phyloP scores from a whole-genome alignment of 2,329 filamentous ascomycete species.

The Talaromyces sp. region DNA sequence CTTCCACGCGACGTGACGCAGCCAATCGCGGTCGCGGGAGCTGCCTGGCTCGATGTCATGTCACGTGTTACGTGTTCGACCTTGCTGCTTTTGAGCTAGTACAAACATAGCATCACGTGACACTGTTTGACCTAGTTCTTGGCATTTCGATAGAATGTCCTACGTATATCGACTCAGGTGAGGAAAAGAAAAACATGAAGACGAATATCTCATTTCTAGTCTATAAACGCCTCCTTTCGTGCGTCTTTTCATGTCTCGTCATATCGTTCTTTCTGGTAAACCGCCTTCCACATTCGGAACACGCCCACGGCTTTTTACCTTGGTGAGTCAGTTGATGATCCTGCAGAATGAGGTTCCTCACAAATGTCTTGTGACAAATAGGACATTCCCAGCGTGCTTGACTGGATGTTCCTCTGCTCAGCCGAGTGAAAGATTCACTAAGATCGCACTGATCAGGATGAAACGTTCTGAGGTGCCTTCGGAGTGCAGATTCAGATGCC shows the following conservation, averaged over 20 bases:
- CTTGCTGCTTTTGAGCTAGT: not conserved
- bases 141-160: too few relatives aligned
- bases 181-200: too few relatives aligned
- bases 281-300: not conserved
- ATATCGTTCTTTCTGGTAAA: slow-evolving; percentile 1
- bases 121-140: not conserved
- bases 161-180: too few relatives aligned
- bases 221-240: not conserved
- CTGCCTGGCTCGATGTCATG: not conserved
- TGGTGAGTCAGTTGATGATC: not conserved
- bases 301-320: not conserved
- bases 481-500: not conserved
- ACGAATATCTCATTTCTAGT: not conserved
- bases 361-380: not conserved
- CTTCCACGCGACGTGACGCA: slow-evolving; percentile 38
- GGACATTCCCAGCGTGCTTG: not conserved
- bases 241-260: not conserved
- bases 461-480: slow-evolving; percentile 3
- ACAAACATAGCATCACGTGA: not conserved
- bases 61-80: not conserved
- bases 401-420: not conserved
- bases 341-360: not conserved
- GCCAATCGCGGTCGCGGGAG: slow-evolving; percentile 33
- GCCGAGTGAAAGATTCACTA: not conserved
- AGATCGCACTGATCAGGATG: slow-evolving; percentile 6